Evolutionary conservation across 768 basidiomycete species (phyloP), one percentile per base, ranked within the genome.

Genomic region (Amanita thiersii): DNA sequence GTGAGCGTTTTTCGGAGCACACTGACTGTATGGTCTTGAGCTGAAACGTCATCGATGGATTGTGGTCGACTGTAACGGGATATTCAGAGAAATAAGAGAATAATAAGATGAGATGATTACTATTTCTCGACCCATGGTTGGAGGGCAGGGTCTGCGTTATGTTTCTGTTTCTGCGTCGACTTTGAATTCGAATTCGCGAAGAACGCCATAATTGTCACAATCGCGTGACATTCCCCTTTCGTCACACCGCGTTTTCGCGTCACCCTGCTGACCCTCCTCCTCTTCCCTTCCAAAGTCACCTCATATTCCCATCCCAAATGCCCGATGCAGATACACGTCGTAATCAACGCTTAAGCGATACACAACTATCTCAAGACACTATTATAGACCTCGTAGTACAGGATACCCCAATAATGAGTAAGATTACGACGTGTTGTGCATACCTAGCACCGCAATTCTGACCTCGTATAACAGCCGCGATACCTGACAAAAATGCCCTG

Each of bases 121-220:
- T 98, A 99, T 76, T 97, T 97, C 65, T 99, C 96, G 0, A 99
- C 92, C 96, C 96, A 99, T 47, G 96, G 91, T 56, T 91, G 88
- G 28, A 78, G 58, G 15, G 66, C 68, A 9, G 78, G 78, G 43
- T 79, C 77, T 7, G 69, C 61, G 1, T 53, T 47, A 41, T 75
- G 74, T 50, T 73, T 70, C 48, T 45, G 35, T 63, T 37, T 53
- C 69, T 73, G 39, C 50, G 60, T 7, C 66, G 59, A 23, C 53
- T 53, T 21, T 45, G 29, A 33, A 72, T 73, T 33, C 62, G 54
- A n/a, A n/a, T n/a, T n/a, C 45, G 66, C 63, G 58, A 87, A 86
- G 68, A 87, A 86, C 44, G 77, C 67, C 79, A 86, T 83, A 47
- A 34, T 24, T 34, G 73, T 73, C 65, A 57, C 57, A 49, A 58